Evolutionary conservation across 1,139 yeast species (phyloP).

Genomic region (Candida pseudocylindracea): DNA sequence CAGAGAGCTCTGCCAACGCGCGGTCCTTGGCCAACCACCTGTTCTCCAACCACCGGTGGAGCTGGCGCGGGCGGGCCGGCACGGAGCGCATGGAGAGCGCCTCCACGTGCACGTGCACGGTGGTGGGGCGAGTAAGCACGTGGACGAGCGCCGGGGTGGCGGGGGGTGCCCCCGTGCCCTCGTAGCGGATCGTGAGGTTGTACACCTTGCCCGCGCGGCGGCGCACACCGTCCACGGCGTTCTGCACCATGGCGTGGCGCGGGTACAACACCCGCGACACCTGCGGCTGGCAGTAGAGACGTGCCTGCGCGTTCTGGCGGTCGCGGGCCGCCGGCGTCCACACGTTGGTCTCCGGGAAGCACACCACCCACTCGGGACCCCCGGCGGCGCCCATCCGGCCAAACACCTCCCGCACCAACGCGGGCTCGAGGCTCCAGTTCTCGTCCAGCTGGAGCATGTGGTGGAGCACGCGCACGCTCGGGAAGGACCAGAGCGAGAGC

Average conservation of each 20-base stretch:
- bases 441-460: constrained; percentile 31
- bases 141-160: neutral
- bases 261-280: constrained; percentile 41
- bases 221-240: constrained; percentile 20
- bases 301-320: constrained; percentile 26
- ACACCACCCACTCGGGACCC: constrained; percentile 26
- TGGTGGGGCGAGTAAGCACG: neutral
- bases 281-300: constrained; percentile 27
- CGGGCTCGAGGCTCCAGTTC: constrained; percentile 33
- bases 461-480: constrained; percentile 17
- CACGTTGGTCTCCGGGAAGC: constrained; percentile 60
- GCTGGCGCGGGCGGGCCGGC: neutral
- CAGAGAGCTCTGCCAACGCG: too few species aligned
- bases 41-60: neutral
- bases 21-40: neutral
- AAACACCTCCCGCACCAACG: constrained; percentile 9
- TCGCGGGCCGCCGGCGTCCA: constrained; percentile 21
- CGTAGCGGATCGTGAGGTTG: constrained; percentile 29
- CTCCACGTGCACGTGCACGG: neutral
- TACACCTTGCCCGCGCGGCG: constrained; percentile 18
- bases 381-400: constrained; percentile 8
- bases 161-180: too few species aligned
- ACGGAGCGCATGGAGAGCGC: neutral
- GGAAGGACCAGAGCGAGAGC: constrained; percentile 35
- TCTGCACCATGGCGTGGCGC: constrained; percentile 28